A percentile compares a stretch with the other conserved stretches of the same genome.
Conservation (phyloP, 352 stramenopile genomes). For the Hyaloperonospora arabidopsidis region DNA sequence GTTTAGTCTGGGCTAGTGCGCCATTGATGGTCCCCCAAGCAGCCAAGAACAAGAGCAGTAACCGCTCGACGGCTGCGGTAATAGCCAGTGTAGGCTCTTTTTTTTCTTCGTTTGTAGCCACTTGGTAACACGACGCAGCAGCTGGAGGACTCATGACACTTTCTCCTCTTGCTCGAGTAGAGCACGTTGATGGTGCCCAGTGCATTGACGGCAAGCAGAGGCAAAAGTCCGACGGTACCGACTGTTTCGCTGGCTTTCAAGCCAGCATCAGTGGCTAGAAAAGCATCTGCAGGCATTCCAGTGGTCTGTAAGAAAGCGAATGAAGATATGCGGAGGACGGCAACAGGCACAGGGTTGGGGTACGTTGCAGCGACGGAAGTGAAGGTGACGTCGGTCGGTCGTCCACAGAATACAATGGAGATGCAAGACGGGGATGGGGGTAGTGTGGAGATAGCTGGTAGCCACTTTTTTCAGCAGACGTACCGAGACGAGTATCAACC, state of each 20-base stretch:
- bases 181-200: constrained; percentile 42
- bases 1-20: constrained; percentile 45
- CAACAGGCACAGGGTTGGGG: constrained; percentile 22
- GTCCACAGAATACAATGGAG: constrained; percentile 4
- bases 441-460: constrained; percentile 7
- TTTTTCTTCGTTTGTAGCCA: background rate
- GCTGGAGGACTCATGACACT: constrained; percentile 3
- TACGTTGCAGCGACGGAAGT: constrained; percentile 40
- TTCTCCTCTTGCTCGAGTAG: constrained; percentile 18
- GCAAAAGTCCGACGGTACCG: constrained; percentile 31
- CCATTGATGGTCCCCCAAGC: constrained; percentile 47
- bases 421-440: constrained; percentile 16
- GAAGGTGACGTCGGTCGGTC: constrained; percentile 21
- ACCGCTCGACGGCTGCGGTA: constrained; percentile 4
- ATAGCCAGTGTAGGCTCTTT: constrained; percentile 22
- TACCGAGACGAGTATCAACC: constrained; percentile 87
- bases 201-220: constrained; percentile 31
- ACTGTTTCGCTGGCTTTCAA: constrained; percentile 50
- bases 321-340: constrained; percentile 5
- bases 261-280: constrained; percentile 46
- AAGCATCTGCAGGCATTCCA: constrained; percentile 8
- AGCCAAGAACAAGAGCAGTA: constrained; percentile 32
- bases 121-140: background rate
- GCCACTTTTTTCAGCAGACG: constrained; percentile 61
- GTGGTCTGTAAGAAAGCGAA: constrained; percentile 17